Conservation (phyloP, 768 basidiomycete genomes). For the Mrakia blollopis region DNA sequence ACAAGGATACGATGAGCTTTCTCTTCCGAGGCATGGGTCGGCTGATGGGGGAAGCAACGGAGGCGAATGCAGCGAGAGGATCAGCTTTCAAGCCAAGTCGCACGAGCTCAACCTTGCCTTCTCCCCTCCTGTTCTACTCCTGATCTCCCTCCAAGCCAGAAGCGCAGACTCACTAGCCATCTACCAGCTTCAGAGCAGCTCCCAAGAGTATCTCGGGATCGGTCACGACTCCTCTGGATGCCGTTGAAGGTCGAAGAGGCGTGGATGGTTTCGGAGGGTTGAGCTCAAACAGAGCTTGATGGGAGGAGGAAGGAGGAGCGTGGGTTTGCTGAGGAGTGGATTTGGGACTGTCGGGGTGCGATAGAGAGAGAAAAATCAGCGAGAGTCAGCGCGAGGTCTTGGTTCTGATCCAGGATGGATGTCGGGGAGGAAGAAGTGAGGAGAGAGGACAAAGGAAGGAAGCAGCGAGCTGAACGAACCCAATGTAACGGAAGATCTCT, state of each 20-base stretch:
- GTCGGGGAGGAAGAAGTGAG: not conserved
- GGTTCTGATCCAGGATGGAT: too few relatives aligned
- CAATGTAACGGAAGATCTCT: slow-evolving; percentile 31
- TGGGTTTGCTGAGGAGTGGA: not conserved
- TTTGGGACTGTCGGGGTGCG: slow-evolving; percentile 22
- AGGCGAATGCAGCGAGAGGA: not conserved
- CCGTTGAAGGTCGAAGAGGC: slow-evolving; percentile 11
- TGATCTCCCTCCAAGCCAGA: not conserved
- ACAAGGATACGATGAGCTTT: slow-evolving; percentile 12
- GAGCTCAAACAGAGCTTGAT: slow-evolving; percentile 30
- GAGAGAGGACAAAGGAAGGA: not conserved
- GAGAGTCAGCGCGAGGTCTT: too few relatives aligned
- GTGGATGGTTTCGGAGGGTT: slow-evolving; percentile 27
- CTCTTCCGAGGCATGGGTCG: slow-evolving; percentile 31
- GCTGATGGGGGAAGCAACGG: not conserved
- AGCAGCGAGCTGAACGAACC: slow-evolving; percentile 15
- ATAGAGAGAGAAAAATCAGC: not conserved
- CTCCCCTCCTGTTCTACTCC: not conserved
- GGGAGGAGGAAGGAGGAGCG: slow-evolving; percentile 24
- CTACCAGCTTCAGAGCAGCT: slow-evolving; percentile 29
- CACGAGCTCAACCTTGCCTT: not conserved
- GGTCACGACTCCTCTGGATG: slow-evolving; percentile 13
- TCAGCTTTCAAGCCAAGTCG: not conserved
- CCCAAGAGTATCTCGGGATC: slow-evolving; percentile 25
- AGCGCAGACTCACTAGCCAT: slow-evolving; percentile 25